phyloP scores from a whole-genome alignment of 2,329 filamentous ascomycete genomes.

The Xylaria sp. region DNA sequence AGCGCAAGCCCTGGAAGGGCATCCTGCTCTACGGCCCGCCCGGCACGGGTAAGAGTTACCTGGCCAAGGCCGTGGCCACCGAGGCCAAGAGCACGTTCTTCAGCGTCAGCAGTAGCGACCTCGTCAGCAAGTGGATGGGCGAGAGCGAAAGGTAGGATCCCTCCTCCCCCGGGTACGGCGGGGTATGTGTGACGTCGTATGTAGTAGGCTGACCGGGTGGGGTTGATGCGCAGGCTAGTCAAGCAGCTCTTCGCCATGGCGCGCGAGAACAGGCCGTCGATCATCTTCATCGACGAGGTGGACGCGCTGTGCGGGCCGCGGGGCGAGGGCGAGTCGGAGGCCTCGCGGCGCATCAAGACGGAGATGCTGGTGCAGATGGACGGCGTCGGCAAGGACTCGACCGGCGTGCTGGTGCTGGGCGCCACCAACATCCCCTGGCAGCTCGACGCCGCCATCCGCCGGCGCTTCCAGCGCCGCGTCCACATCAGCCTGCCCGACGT shows the following conservation, averaged over 20 bases:
- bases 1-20: constrained; percentile 97
- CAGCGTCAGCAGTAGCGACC: constrained; percentile 93
- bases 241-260: constrained; percentile 98
- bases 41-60: constrained; percentile 95
- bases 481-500: constrained; percentile 92
- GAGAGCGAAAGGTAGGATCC: constrained; percentile 84
- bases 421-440: constrained; percentile 99
- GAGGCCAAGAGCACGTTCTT: constrained; percentile 99
- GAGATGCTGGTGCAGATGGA: constrained; percentile 99
- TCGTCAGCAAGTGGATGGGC: constrained; percentile 99
- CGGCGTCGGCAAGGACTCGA: constrained; percentile 93
- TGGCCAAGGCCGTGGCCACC: constrained; percentile 96
- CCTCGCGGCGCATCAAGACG: constrained; percentile 96
- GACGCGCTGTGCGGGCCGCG: constrained; percentile 94
- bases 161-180: not conserved
- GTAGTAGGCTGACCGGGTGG: too few relatives aligned
- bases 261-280: constrained; percentile 94
- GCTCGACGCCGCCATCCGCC: constrained; percentile 90
- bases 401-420: constrained; percentile 89
- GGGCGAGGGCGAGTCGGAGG: constrained; percentile 94
- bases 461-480: constrained; percentile 93
- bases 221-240: constrained; percentile 66
- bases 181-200: constrained; percentile 29
- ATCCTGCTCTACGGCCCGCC: constrained; percentile 95
- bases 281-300: constrained; percentile 98